Conservation (phyloP, 495 filamentous ascomycete genomes). For the Penicillium desertorum region DNA sequence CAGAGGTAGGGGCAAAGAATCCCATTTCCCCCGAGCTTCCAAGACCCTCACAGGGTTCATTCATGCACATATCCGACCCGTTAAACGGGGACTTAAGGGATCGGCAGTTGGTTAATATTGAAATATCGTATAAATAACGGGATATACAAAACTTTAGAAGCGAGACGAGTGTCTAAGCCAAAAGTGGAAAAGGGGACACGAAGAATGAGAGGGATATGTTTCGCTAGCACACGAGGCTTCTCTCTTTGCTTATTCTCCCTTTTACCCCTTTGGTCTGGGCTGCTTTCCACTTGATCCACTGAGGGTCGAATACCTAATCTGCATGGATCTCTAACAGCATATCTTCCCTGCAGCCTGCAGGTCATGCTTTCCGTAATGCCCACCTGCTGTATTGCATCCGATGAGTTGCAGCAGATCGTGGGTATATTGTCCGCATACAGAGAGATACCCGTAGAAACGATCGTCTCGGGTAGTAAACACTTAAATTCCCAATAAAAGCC, state of each 20-base stretch:
- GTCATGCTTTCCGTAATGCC: conserved; percentile 16
- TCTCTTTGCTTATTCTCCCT: conserved; percentile 15
- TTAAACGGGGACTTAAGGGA: conserved; percentile 16
- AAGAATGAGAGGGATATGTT: conserved; percentile 16
- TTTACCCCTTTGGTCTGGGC: conserved; percentile 22
- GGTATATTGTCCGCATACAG: conserved; percentile 3
- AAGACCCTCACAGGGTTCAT: conserved; percentile 16
- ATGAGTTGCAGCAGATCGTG: conserved; percentile 16
- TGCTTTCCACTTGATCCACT: conserved; percentile 14
- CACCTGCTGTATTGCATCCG: conserved; percentile 1
- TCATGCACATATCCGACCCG: conserved; percentile 17
- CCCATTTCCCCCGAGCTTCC: conserved; percentile 3
- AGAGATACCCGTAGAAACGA: not conserved
- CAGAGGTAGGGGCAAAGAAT: conserved; percentile 6
- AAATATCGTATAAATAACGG: conserved; percentile 6
- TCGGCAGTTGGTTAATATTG: conserved; percentile 10
- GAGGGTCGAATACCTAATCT: conserved; percentile 19
- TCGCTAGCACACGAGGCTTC: conserved; percentile 17
- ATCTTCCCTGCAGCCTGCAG: conserved; percentile 29
- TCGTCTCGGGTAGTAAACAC: not conserved
- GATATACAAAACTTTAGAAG: not conserved
- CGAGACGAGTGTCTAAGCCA: not conserved
- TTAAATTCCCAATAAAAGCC: conserved; percentile 3
- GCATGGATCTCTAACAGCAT: conserved; percentile 21
- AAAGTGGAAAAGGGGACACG: conserved; percentile 13